Evolutionary conservation across 306 rosid species (phyloP).

Genomic region (Cajanus cajan): DNA sequence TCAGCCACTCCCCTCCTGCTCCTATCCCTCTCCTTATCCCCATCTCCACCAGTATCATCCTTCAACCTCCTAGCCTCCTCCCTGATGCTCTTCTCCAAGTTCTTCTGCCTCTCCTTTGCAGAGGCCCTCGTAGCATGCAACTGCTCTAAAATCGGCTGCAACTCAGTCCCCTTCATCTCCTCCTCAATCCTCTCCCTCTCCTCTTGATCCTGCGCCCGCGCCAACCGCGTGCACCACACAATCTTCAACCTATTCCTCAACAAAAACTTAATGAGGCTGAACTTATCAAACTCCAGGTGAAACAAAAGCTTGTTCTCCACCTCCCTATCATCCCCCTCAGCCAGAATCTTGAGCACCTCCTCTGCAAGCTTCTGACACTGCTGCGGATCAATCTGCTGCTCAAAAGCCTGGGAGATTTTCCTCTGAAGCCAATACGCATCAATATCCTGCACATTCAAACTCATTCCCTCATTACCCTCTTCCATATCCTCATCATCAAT

Average conservation of each 20-base stretch:
- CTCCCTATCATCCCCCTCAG: slow-evolving; percentile 78
- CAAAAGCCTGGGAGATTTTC: slow-evolving; percentile 88
- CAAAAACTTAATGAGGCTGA: slow-evolving; percentile 72
- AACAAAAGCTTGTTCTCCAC: slow-evolving; percentile 72
- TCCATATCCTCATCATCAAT: slow-evolving; percentile 87
- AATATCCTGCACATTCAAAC: slow-evolving; percentile 87
- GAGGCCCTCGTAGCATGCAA: slow-evolving; percentile 83
- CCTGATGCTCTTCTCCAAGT: slow-evolving; percentile 84
- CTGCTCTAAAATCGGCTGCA: slow-evolving; percentile 90
- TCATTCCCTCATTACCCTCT: slow-evolving; percentile 81
- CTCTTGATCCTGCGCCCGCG: slow-evolving; percentile 80
- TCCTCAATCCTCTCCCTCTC: slow-evolving; percentile 84
- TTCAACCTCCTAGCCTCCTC: slow-evolving; percentile 90
- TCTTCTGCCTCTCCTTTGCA: slow-evolving; percentile 91
- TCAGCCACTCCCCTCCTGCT: slow-evolving; percentile 66
- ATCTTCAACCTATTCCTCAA: slow-evolving; percentile 73
- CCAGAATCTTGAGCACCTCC: slow-evolving; percentile 75
- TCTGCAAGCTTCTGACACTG: slow-evolving; percentile 91
- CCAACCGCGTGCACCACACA: slow-evolving; percentile 91
- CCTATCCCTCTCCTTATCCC: slow-evolving; percentile 67
- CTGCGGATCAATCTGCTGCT: slow-evolving; percentile 84
- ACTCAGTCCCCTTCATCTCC: slow-evolving; percentile 75
- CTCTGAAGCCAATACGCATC: slow-evolving; percentile 99
- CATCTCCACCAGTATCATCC: slow-evolving; percentile 75
- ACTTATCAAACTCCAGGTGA: slow-evolving; percentile 68